A percentile compares a stretch with the other conserved stretches of the same genome.
These are phyloP conservation scores for Gyromitra esculenta DNA, from an alignment of 2,329 filamentous ascomycete species.

Conservation along the genomic window DNA sequence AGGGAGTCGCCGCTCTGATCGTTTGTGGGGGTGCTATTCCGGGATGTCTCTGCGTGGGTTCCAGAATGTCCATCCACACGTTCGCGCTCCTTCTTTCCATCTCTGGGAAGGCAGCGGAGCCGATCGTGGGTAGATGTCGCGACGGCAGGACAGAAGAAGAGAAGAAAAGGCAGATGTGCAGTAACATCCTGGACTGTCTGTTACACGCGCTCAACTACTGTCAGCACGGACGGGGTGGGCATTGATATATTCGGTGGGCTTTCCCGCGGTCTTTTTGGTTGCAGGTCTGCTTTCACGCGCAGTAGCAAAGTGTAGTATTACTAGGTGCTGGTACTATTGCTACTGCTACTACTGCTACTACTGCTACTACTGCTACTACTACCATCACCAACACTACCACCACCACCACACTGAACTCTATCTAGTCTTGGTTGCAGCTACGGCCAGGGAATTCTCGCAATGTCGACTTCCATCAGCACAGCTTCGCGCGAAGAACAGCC, in stretches of 20 bases:
- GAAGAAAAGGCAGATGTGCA: not conserved
- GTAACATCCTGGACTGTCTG: not conserved
- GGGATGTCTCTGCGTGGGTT: not conserved
- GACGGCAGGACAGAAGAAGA: not conserved
- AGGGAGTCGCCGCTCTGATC: not conserved
- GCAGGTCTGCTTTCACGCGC: not conserved
- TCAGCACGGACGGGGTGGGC: not conserved
- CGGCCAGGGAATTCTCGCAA: constrained; percentile 8
- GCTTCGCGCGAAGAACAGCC: constrained; percentile 5
- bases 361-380: too few species aligned
- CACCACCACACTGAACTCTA: not conserved
- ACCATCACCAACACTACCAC: too few species aligned
- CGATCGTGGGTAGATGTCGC: not conserved
- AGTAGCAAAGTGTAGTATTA: not conserved
- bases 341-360: too few species aligned
- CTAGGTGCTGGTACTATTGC: too few species aligned
- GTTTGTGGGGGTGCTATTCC: constrained; percentile 4
- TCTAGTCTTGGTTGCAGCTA: constrained; percentile 7
- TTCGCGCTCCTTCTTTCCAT: not conserved
- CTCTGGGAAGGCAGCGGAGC: not conserved
- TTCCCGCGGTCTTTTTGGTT: not conserved
- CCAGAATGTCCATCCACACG: not conserved
- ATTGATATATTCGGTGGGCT: not conserved
- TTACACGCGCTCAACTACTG: not conserved
- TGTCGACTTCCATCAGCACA: constrained; percentile 30